Conservation (phyloP, 331 rosid genomes). For the Malus hybrid region DNA sequence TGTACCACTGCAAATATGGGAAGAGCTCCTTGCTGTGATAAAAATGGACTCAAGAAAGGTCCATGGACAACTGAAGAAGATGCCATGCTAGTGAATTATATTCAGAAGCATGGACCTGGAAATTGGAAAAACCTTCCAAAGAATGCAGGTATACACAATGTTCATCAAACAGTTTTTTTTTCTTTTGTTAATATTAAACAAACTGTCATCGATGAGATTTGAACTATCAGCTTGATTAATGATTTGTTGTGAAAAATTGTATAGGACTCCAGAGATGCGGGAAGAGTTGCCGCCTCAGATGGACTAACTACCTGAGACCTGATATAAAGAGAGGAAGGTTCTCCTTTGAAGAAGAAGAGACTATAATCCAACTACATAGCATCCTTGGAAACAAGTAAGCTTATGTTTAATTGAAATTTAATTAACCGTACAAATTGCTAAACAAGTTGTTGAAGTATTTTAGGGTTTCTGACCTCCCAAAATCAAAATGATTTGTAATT, state of each 20-base stretch:
- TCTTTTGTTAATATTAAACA: neutral
- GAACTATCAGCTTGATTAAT: neutral
- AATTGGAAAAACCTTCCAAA: slow-evolving; percentile 85
- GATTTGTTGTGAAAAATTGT: neutral
- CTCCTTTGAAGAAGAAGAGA: slow-evolving; percentile 91
- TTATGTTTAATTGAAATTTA: neutral
- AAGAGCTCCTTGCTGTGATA: slow-evolving; percentile 93
- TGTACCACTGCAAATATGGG: slow-evolving; percentile 39
- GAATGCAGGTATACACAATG: slow-evolving; percentile 48
- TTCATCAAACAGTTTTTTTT: neutral
- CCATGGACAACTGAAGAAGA: slow-evolving; percentile 98
- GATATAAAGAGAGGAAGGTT: slow-evolving; percentile 94
- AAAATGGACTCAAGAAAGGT: slow-evolving; percentile 80
- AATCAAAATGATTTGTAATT: too few species aligned
- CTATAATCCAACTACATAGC: slow-evolving; percentile 82
- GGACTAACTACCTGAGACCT: slow-evolving; percentile 91
- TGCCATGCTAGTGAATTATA: slow-evolving; percentile 40
- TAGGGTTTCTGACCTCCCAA: too few species aligned
- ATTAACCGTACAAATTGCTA: neutral
- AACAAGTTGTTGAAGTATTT: neutral
- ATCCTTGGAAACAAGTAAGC: slow-evolving; percentile 85
- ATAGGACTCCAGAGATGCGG: slow-evolving; percentile 84
- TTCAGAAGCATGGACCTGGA: slow-evolving; percentile 69
- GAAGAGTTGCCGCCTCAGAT: slow-evolving; percentile 92
- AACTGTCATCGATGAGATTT: neutral